Base-by-base conservation (phyloP, 495 filamentous ascomycete genomes). In the Xylaria bambusicola region DNA sequence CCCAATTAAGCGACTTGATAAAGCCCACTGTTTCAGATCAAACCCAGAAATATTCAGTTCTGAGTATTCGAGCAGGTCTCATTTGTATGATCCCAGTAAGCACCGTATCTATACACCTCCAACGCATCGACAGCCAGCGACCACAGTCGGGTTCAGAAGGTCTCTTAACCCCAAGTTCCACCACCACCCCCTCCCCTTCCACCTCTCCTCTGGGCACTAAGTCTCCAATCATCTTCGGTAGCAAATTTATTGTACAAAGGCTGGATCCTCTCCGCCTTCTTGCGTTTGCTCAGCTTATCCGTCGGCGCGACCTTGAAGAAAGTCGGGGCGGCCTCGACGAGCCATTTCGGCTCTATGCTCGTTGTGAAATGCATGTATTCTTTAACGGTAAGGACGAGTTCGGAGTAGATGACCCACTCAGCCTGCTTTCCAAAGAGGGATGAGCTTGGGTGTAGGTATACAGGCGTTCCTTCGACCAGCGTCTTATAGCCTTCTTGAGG, bases 241-340 rank as follows among this genome's bases (percentile, higher is more conserved):
- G 76, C 82, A 73, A 90, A 98, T 64, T 90, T 86, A 70, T 97
- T 97, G 69, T 97, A 92, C 73, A 98, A 68, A 52, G 94, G 94
- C 74, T 96, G 89, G 41, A 98, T 98, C 31, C 92, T 80, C 80
- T 98, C 94, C 0, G 90, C 92, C 77, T 91, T 91, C 82, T 95
- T 93, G 63, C 94, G 77, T 78, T 96, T 97, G 26, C 88, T 92
- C 56, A 98, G 75, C 59, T 87, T 83, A 68, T 96, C 91, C 15
- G 88, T 95, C 18, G 90, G 88, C 46, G 94, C 94, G 8, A 98
- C 90, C 80, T 97, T 96, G 83, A 98, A 98, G 82, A 98, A 98
- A 0, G 91, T 96, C 15, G 94, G 94, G 23, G 94, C 94, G 9
- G 92, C 93, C 59, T 96, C 92, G 9, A 97, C 93, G 26, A 87